Conservation (phyloP, 2,329 filamentous ascomycete genomes). For the Fusarium abutilonis region DNA sequence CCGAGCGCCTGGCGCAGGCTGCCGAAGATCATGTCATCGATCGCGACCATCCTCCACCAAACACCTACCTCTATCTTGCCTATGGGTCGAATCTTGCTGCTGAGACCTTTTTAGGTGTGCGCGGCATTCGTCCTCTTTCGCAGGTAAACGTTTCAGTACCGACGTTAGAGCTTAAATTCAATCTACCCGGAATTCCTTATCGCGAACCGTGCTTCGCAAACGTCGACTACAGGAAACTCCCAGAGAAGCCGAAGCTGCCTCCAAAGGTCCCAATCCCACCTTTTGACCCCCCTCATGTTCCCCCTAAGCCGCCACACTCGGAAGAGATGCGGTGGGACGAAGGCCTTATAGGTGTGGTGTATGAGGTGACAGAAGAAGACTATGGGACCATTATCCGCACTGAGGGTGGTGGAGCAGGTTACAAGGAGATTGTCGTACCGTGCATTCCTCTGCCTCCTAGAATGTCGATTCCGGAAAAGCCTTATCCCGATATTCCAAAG, state of each 20-base stretch:
- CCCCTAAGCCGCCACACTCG: slow-evolving; percentile 38
- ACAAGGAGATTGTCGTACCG: slow-evolving; percentile 82
- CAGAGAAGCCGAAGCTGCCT: slow-evolving; percentile 51
- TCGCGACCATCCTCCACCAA: slow-evolving; percentile 36
- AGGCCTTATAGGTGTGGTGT: slow-evolving; percentile 90
- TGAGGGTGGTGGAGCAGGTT: slow-evolving; percentile 87
- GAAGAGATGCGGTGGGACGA: slow-evolving; percentile 70
- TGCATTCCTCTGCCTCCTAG: slow-evolving; percentile 75
- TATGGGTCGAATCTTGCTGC: slow-evolving; percentile 91
- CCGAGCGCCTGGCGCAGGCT: slow-evolving; percentile 46
- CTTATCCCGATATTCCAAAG: slow-evolving; percentile 60
- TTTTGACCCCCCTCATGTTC: slow-evolving; percentile 39
- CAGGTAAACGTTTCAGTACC: slow-evolving; percentile 85
- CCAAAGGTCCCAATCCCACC: slow-evolving; percentile 45
- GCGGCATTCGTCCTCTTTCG: slow-evolving; percentile 83
- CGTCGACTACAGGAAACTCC: slow-evolving; percentile 68
- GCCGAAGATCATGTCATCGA: slow-evolving; percentile 41
- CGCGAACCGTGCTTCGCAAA: slow-evolving; percentile 93
- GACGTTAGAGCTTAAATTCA: slow-evolving; percentile 80
- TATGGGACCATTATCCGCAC: slow-evolving; percentile 88
- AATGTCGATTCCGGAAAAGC: slow-evolving; percentile 70
- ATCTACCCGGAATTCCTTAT: slow-evolving; percentile 87
- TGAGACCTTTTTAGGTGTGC: slow-evolving; percentile 79
- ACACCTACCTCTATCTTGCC: slow-evolving; percentile 80
- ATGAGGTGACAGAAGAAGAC: slow-evolving; percentile 87